Evolutionary conservation across 2,329 filamentous ascomycete species (phyloP).

Genomic region (Arthroderma sp.): DNA sequence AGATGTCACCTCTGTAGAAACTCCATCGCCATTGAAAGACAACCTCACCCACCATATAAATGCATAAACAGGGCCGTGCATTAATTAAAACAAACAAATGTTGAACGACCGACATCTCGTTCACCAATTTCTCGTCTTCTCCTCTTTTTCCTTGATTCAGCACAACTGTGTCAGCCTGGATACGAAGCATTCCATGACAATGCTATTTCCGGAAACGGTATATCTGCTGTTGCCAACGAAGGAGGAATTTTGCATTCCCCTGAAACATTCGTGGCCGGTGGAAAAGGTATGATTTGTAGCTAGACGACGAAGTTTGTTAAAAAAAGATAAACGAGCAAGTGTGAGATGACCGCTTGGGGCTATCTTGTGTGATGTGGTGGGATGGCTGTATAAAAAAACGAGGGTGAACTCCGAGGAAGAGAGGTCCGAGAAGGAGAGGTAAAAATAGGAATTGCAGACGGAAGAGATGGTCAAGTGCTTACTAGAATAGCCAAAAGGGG

Average conservation of each 20-base stretch:
- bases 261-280: conserved; percentile 4
- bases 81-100: neutral
- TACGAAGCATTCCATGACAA: conserved; percentile 5
- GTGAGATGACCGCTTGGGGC: neutral
- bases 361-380: neutral
- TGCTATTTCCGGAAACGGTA: neutral
- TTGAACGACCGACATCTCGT: neutral
- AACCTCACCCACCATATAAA: neutral
- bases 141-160: neutral
- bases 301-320: conserved; percentile 1
- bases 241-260: neutral
- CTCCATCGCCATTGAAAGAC: neutral
- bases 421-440: neutral
- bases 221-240: conserved; percentile 2
- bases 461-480: neutral
- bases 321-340: neutral
- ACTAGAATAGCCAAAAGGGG: conserved; percentile 2
- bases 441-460: neutral
- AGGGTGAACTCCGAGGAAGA: neutral
- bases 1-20: neutral
- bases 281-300: conserved; percentile 4
- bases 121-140: neutral
- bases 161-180: conserved; percentile 17
- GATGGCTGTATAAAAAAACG: neutral
- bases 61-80: neutral